Evolutionary conservation across 192 early-diverging fungal species (phyloP), one percentile per base, ranked within the genome.

Genomic region (Rhizoclosmatium globosum): DNA sequence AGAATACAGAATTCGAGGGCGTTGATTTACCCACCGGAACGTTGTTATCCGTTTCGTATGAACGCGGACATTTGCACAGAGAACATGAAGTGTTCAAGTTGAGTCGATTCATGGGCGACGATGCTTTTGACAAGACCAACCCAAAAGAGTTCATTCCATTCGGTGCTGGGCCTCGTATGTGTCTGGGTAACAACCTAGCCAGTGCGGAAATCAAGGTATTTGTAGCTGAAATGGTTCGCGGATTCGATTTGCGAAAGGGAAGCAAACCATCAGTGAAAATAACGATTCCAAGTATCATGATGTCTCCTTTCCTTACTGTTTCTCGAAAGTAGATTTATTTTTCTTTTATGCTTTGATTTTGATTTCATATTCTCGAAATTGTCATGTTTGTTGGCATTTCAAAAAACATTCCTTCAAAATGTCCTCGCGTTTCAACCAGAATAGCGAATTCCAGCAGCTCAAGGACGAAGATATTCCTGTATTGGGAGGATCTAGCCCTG

Each of bases 361-460:
- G 31, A 31, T 31, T 31, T 31, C 31, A 31, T 31, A 31, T 31
- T 31, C 31, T 31, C 31, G 31, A 31, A 31, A 31, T 31, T 31
- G 31, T 31, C 31, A 31, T 31, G 31, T 31, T 31, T 31, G 31
- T 31, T 31, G 31, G 31, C 31, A 31, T 31, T 31, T 31, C 31
- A 31, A 45, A 21, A 21, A 53, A 45, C 67, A 38, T 43, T 68
- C 45, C 31, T 31, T 31, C 48, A 57, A 21, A 59, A 74, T 74
- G 72, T 74, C 72, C 21, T 74, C 72, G 4, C 56, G 72, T 43
- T 74, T 74, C 59, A 74, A 74, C 44, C 72, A 74, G 46, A 4
- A 42, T 13, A 74, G 59, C 72, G 72, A 74, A 3, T 74, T 74
- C 46, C 38, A 74, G 72, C 72, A 74, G 38, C 57, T 74, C 17